These are phyloP conservation scores for Diphasiastrum complanatum DNA, from an alignment of 83 land plant genomes.

Conservation along the genomic window DNA sequence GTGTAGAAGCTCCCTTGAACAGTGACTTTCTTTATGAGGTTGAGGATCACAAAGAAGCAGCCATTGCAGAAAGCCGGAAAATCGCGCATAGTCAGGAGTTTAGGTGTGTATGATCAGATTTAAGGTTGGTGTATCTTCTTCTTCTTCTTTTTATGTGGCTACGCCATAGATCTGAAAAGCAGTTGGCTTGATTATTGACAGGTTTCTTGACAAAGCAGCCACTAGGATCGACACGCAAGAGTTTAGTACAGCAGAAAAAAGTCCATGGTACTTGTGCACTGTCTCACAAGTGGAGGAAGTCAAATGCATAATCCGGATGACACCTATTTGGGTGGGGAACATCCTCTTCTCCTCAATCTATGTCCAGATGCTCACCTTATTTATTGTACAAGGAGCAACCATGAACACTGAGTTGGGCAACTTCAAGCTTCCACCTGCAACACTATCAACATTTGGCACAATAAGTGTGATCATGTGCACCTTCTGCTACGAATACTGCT, in stretches of 20 bases:
- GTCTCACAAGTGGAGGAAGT: conserved; percentile 64
- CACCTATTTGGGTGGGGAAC: conserved; percentile 37
- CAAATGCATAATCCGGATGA: conserved; percentile 39
- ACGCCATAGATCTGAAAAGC: too few relatives aligned
- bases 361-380: conserved; percentile 42
- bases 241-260: neutral
- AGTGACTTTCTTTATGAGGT: neutral
- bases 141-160: conserved; percentile 19
- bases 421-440: conserved; percentile 41
- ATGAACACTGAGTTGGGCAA: conserved; percentile 34
- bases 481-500: conserved; percentile 35
- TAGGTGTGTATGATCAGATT: neutral
- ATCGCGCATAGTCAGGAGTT: neutral
- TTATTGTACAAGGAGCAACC: conserved; percentile 50
- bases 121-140: neutral
- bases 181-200: conserved; percentile 10
- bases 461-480: conserved; percentile 33
- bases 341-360: conserved; percentile 37
- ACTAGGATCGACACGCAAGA: conserved; percentile 12
- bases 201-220: conserved; percentile 48
- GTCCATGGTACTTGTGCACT: conserved; percentile 42
- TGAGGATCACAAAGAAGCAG: neutral
- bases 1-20: neutral
- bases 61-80: neutral
- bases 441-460: conserved; percentile 32